These are phyloP conservation scores for Thoreauomyces humboldtii DNA, from an alignment of 192 early-diverging fungal genomes.

Conservation along the genomic window DNA sequence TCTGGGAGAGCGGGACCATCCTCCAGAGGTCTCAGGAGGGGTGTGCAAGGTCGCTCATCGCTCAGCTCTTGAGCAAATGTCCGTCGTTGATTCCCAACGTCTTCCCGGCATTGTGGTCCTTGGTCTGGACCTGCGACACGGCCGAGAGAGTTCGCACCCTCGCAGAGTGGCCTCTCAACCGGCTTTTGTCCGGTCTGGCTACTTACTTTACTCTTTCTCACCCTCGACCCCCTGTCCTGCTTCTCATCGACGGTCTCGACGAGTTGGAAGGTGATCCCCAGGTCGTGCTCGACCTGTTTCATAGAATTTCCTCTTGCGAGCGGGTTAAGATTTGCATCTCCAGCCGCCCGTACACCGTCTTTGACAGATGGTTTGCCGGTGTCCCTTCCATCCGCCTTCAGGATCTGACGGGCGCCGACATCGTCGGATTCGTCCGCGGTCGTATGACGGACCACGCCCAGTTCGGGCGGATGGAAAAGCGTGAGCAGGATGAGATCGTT, in stretches of 20 bases:
- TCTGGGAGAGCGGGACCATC: constrained; percentile 5
- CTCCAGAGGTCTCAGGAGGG: constrained; percentile 2
- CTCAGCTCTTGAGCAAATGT: not conserved
- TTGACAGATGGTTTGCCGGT: not conserved
- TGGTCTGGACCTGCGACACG: constrained; percentile 1
- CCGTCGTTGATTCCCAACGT: not conserved
- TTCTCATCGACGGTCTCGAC: constrained; percentile 2
- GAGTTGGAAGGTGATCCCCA: not conserved
- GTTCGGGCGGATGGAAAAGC: not conserved
- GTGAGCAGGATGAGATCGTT: not conserved
- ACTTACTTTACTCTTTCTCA: constrained; percentile 2
- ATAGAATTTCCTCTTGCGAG: not conserved
- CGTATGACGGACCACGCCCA: not conserved
- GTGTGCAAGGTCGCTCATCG: not conserved
- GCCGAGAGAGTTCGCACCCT: not conserved
- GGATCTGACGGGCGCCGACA: not conserved
- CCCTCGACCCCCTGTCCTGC: constrained; percentile 1
- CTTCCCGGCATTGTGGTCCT: not conserved
- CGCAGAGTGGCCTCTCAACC: constrained; percentile 5
- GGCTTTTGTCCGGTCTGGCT: not conserved
- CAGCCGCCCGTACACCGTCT: not conserved
- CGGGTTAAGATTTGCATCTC: not conserved
- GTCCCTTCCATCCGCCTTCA: not conserved
- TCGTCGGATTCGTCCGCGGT: not conserved
- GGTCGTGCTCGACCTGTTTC: not conserved